These are phyloP conservation scores for Gnetum montanum DNA, from an alignment of 75 land plant genomes.

Conservation along the genomic window DNA sequence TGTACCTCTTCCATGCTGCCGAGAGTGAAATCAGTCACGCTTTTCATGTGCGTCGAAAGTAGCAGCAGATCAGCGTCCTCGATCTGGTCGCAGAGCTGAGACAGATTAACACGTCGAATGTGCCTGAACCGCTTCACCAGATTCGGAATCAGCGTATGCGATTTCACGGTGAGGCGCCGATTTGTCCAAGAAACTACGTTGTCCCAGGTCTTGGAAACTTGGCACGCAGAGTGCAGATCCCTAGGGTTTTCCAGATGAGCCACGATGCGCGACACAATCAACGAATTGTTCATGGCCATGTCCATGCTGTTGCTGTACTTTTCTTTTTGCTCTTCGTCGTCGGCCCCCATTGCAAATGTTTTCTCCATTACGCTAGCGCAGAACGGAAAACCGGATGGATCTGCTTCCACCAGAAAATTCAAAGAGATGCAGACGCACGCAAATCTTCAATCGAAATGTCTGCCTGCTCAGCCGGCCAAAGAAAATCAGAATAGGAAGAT, in stretches of 20 bases:
- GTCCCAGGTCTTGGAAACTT: conserved; percentile 33
- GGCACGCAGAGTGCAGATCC: conserved; percentile 22
- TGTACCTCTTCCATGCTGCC: conserved; percentile 17
- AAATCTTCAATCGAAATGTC: no score
- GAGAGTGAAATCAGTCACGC: conserved; percentile 4
- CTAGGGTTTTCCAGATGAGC: background rate
- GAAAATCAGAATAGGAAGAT: no score
- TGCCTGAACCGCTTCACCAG: conserved; percentile 12
- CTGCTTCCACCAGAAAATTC: no score
- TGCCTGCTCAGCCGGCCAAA: no score
- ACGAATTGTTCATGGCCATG: background rate
- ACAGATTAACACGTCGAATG: conserved; percentile 10
- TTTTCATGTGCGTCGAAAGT: conserved; percentile 3
- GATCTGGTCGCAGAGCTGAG: conserved; percentile 16
- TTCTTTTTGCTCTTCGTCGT: background rate
- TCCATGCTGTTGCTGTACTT: conserved; percentile 7
- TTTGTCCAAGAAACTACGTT: conserved; percentile 16
- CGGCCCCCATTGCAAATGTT: no score
- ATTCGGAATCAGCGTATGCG: conserved; percentile 1
- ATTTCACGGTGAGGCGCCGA: conserved; percentile 12
- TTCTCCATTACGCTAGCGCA: no score
- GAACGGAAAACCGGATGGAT: no score
- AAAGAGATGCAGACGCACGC: no score
- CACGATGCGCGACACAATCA: conserved; percentile 16
- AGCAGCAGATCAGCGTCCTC: conserved; percentile 15